Evolutionary conservation across 2,329 filamentous ascomycete species (phyloP).

Genomic region (Pseudogymnoascus sp.): DNA sequence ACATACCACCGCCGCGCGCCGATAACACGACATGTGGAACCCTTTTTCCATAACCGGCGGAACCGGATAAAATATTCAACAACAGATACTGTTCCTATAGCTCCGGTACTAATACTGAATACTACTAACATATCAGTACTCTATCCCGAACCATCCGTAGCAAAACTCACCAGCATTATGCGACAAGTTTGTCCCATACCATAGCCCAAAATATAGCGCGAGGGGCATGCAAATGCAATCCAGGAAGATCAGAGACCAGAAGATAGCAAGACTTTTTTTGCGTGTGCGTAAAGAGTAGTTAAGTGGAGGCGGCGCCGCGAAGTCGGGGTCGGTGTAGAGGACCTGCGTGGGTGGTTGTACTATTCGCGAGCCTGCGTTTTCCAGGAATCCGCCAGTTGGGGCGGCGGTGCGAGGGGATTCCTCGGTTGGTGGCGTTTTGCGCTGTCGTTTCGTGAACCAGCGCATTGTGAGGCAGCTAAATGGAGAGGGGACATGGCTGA

Average conservation of each 20-base stretch:
- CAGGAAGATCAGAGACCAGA: conserved; percentile 52
- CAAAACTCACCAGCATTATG: neutral
- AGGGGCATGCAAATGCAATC: conserved; percentile 53
- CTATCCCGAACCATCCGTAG: no score
- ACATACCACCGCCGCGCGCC: conserved; percentile 36
- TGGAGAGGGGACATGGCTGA: neutral
- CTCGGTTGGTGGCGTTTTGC: neutral
- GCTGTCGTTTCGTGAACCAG: conserved; percentile 1
- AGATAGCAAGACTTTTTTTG: conserved; percentile 48
- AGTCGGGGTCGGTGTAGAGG: neutral
- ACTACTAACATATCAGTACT: neutral
- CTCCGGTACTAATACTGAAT: conserved; percentile 42
- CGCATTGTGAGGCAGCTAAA: neutral
- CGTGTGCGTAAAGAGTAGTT: conserved; percentile 26
- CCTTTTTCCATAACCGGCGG: conserved; percentile 42
- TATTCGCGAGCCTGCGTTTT: conserved; percentile 9
- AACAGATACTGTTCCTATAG: conserved; percentile 45
- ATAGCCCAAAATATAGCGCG: conserved; percentile 52
- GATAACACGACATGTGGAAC: conserved; percentile 45
- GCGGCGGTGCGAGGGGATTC: neutral
- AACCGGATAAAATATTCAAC: conserved; percentile 40
- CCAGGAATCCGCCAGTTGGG: neutral
- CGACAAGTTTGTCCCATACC: conserved; percentile 44
- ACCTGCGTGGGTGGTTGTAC: neutral
- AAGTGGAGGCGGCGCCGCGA: neutral